These are phyloP conservation scores for Leucocoprinus birnbaumii DNA, from an alignment of 768 basidiomycete genomes.

Conservation along the genomic window DNA sequence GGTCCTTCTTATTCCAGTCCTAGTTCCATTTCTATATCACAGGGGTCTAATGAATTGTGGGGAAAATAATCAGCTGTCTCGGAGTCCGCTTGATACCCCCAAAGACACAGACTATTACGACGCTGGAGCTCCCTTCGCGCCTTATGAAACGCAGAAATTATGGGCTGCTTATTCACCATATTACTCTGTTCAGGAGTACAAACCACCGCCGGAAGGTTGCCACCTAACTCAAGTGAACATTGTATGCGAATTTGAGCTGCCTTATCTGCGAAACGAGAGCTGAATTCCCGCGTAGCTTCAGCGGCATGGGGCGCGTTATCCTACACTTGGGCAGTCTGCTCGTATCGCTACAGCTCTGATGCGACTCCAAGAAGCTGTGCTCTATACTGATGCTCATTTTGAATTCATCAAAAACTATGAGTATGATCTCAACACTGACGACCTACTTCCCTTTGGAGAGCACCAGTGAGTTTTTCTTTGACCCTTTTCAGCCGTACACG, in stretches of 20 bases:
- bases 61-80: too few relatives aligned
- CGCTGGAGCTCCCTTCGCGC: conserved; percentile 6
- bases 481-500: not conserved
- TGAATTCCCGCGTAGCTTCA: conserved; percentile 51
- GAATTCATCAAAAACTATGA: conserved; percentile 57
- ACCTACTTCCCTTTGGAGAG: conserved; percentile 68
- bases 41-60: too few relatives aligned
- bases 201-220: conserved; percentile 44
- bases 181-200: conserved; percentile 44
- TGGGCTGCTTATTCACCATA: conserved; percentile 70
- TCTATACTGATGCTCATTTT: conserved; percentile 43
- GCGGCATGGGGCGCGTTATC: conserved; percentile 79
- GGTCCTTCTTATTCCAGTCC: not conserved
- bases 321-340: conserved; percentile 47
- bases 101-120: conserved; percentile 4
- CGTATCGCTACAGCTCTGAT: conserved; percentile 44
- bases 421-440: conserved; percentile 54
- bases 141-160: conserved; percentile 18
- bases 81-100: too few relatives aligned
- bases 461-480: conserved; percentile 43
- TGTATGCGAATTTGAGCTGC: not conserved
- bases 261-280: not conserved
- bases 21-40: not conserved
- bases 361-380: conserved; percentile 48
- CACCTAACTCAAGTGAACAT: conserved; percentile 49